These are phyloP conservation scores for Exophiala alcalophila DNA, from an alignment of 2,329 filamentous ascomycete species.

Conservation along the genomic window DNA sequence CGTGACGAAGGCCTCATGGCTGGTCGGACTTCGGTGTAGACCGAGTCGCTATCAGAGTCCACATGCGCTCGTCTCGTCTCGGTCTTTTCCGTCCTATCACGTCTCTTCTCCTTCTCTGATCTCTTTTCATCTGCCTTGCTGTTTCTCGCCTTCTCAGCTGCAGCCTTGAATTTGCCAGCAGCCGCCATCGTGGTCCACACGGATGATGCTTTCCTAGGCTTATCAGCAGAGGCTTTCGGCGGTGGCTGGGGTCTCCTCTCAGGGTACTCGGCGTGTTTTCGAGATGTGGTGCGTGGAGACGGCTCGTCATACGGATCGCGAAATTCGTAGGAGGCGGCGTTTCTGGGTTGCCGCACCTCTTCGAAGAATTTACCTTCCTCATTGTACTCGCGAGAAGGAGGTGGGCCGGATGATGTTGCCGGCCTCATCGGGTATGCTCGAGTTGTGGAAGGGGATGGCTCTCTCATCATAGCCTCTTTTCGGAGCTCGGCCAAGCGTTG, in stretches of 20 bases:
- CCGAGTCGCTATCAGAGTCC: constrained; percentile 38
- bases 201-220: constrained; percentile 35
- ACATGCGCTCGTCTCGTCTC: constrained; percentile 34
- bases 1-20: constrained; percentile 18
- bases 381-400: constrained; percentile 38
- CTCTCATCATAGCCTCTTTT: constrained; percentile 53
- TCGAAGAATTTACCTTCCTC: constrained; percentile 40
- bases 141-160: constrained; percentile 22
- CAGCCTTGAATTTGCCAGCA: constrained; percentile 23
- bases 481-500: constrained; percentile 64
- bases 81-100: constrained; percentile 40
- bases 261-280: constrained; percentile 41
- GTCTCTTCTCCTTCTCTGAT: constrained; percentile 44
- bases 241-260: constrained; percentile 36
- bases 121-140: constrained; percentile 38
- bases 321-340: constrained; percentile 38
- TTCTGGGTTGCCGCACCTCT: constrained; percentile 43
- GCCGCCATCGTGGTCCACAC: constrained; percentile 22
- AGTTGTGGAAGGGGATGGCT: constrained; percentile 28
- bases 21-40: constrained; percentile 23
- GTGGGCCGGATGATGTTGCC: constrained; percentile 16
- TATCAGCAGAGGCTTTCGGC: constrained; percentile 36
- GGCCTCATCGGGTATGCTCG: constrained; percentile 27
- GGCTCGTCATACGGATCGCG: constrained; percentile 39
- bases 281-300: constrained; percentile 36